Conservation (phyloP, 2,329 filamentous ascomycete species). For the Colletotrichum sojae region DNA sequence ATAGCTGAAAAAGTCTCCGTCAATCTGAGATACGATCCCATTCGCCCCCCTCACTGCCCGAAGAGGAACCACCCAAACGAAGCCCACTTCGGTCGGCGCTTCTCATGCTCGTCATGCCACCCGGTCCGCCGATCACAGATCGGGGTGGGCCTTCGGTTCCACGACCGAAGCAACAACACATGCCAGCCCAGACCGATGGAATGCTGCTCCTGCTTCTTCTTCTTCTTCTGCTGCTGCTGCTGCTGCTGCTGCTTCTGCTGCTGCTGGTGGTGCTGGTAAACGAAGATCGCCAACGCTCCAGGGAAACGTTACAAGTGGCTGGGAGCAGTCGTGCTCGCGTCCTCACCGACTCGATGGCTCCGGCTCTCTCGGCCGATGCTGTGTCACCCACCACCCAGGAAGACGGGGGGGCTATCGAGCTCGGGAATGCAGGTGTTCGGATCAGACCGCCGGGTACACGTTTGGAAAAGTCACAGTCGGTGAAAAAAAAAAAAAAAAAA, state of each 20-base stretch:
- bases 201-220: not conserved
- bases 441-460: constrained; percentile 18
- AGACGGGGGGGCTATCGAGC: not conserved
- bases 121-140: constrained; percentile 2
- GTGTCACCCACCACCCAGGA: not conserved
- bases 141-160: not conserved
- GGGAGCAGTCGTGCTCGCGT: constrained; percentile 13
- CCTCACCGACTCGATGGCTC: constrained; percentile 24
- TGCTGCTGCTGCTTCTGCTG: not conserved
- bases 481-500: too few relatives aligned
- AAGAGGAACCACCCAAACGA: constrained; percentile 5
- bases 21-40: not conserved
- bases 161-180: not conserved
- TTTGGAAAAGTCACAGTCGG: not conserved
- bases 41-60: not conserved
- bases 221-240: not conserved
- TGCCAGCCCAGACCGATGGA: not conserved
- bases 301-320: constrained; percentile 29
- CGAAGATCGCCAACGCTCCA: not conserved
- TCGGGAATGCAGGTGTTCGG: not conserved
- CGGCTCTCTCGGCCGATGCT: not conserved
- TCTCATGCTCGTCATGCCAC: constrained; percentile 32
- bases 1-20: not conserved
- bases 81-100: constrained; percentile 8
- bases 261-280: not conserved